Conservation (phyloP, 2,329 filamentous ascomycete species). For the Sporothrix pallida region DNA sequence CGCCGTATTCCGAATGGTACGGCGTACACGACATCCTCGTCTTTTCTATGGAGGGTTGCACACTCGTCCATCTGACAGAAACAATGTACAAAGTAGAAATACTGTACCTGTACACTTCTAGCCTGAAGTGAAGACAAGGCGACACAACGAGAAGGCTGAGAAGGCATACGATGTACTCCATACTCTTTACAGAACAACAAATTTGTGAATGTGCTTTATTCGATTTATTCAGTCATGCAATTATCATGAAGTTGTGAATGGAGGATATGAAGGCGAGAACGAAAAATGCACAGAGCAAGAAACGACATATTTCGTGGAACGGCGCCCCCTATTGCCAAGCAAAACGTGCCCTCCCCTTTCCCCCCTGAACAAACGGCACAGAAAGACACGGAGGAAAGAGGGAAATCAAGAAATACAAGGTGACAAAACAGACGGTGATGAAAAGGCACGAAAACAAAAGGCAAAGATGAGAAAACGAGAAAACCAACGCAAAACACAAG, state of each 20-base stretch:
- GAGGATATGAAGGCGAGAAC: background rate
- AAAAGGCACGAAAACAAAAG: background rate
- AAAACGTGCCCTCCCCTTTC: background rate
- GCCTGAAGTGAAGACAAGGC: background rate
- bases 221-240: background rate
- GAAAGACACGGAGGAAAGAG: background rate
- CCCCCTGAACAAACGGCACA: background rate
- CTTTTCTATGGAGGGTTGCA: background rate
- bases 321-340: slow-evolving; percentile 3
- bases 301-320: background rate
- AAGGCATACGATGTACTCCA: background rate
- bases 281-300: slow-evolving; percentile 1
- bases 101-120: background rate
- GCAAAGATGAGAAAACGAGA: background rate
- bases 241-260: background rate
- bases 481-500: slow-evolving; percentile 23
- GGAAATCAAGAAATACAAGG: background rate
- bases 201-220: background rate
- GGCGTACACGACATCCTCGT: background rate
- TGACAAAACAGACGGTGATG: background rate
- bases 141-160: background rate
- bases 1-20: background rate
- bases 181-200: background rate
- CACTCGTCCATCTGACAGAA: background rate
- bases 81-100: background rate